phyloP scores from a whole-genome alignment of 73 alveolate genomes.

The Uronychia setigera region DNA sequence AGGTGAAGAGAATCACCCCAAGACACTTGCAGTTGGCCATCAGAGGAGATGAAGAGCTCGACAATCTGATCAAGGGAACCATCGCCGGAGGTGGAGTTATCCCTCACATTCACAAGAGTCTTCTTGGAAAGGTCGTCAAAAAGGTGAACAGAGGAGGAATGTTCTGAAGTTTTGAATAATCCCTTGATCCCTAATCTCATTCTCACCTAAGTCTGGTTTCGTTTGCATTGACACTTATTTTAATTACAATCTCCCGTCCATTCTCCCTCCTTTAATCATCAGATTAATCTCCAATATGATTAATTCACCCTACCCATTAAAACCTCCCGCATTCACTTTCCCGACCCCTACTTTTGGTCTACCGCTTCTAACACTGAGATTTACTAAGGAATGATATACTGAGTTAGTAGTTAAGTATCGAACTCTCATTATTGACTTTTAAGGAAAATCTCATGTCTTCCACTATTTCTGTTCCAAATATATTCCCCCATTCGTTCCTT shows the following conservation, averaged over 20 bases:
- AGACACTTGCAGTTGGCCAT: conserved; percentile 96
- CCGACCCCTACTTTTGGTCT: no score
- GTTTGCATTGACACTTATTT: neutral
- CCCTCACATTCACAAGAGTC: conserved; percentile 98
- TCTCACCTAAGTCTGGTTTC: neutral
- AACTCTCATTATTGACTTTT: neutral
- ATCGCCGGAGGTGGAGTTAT: conserved; percentile 99
- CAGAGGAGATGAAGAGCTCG: conserved; percentile 98
- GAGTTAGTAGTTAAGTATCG: conserved; percentile 1
- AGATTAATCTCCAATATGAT: neutral
- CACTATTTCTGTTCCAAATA: neutral
- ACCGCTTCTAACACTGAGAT: neutral
- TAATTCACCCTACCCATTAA: neutral
- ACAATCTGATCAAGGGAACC: conserved; percentile 97
- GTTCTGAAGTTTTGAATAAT: conserved; percentile 3
- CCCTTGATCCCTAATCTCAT: neutral
- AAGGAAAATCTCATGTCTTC: neutral
- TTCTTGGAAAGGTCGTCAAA: conserved; percentile 39
- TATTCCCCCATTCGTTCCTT: neutral
- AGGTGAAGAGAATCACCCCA: conserved; percentile 97
- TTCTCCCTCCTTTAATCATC: neutral
- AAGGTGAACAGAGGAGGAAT: conserved; percentile 25
- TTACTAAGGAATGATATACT: neutral
- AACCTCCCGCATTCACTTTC: no score
- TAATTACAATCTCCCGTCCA: neutral